Conservation (phyloP, 1,284 basidiomycete genomes). For the Fomitopsis palustris region DNA sequence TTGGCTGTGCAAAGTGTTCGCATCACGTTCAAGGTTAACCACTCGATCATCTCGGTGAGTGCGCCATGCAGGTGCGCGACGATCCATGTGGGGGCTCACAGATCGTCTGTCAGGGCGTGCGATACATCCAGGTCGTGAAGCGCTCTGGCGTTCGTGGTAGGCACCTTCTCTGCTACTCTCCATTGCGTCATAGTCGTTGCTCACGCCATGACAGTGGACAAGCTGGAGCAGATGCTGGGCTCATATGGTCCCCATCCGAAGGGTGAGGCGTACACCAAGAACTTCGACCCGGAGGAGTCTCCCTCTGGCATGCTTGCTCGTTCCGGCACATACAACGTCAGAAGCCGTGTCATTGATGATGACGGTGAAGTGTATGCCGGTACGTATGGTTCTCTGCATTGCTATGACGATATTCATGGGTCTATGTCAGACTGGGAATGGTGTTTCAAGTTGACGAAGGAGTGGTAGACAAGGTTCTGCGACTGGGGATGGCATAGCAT, state of each 20-base stretch:
- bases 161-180: constrained; percentile 3
- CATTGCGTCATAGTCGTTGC: neutral
- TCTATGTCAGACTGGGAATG: constrained; percentile 72
- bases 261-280: constrained; percentile 58
- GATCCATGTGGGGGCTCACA: constrained; percentile 5
- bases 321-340: constrained; percentile 70
- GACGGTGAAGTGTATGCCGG: constrained; percentile 75
- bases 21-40: constrained; percentile 80
- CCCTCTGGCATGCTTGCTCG: constrained; percentile 84
- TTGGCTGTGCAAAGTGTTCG: constrained; percentile 50
- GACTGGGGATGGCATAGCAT: constrained; percentile 17
- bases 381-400: constrained; percentile 31
- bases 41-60: constrained; percentile 78
- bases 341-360: constrained; percentile 80
- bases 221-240: constrained; percentile 87
- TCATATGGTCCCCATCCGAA: constrained; percentile 73
- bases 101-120: constrained; percentile 53
- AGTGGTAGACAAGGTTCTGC: constrained; percentile 51
- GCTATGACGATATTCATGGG: constrained; percentile 2
- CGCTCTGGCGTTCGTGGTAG: constrained; percentile 66
- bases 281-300: constrained; percentile 76
- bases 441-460: constrained; percentile 79
- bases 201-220: constrained; percentile 59
- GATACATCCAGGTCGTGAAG: constrained; percentile 85
- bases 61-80: neutral